Conservation (phyloP, 139 green algal genomes). For the Deuterostichococcus epilithicus region DNA sequence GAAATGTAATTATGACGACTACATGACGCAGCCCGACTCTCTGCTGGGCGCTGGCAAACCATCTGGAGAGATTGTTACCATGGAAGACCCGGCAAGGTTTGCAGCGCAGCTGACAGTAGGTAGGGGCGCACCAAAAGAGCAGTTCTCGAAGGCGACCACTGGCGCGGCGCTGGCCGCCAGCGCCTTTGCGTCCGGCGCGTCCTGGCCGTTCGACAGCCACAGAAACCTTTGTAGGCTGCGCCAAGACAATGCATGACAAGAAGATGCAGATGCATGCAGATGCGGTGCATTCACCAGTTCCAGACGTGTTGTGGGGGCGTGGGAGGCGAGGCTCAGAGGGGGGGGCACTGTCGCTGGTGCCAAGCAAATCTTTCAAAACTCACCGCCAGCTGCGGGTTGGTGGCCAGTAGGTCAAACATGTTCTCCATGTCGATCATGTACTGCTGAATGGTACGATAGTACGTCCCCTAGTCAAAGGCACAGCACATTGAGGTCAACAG, state of each 20-base stretch:
- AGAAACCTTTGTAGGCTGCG: too few relatives aligned
- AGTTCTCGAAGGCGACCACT: background rate
- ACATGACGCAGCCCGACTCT: too few relatives aligned
- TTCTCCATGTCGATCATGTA: slow-evolving; percentile 81
- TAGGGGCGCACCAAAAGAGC: background rate
- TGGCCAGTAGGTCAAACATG: slow-evolving; percentile 66
- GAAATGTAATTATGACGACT: background rate
- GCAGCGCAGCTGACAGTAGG: background rate
- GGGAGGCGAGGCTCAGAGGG: too few relatives aligned
- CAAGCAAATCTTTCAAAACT: background rate
- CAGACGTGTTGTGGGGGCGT: too few relatives aligned
- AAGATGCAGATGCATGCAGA: too few relatives aligned
- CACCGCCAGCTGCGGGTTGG: slow-evolving; percentile 16
- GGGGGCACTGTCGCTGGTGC: too few relatives aligned
- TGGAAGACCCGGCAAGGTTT: too few relatives aligned
- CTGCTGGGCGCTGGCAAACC: slow-evolving; percentile 19
- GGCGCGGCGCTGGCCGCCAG: slow-evolving; percentile 26
- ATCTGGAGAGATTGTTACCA: slow-evolving; percentile 1
- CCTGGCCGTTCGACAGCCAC: slow-evolving; percentile 24
- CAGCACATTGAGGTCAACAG: background rate
- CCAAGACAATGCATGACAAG: too few relatives aligned
- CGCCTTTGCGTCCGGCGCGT: slow-evolving; percentile 48
- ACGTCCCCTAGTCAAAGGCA: slow-evolving; percentile 21
- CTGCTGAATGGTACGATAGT: slow-evolving; percentile 51
- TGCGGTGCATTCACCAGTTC: too few relatives aligned